A percentile compares a stretch with the other conserved stretches of the same genome.
Evolutionary conservation across 2,329 filamentous ascomycete genomes (phyloP).

Genomic region (Intubia oerlemansii): DNA sequence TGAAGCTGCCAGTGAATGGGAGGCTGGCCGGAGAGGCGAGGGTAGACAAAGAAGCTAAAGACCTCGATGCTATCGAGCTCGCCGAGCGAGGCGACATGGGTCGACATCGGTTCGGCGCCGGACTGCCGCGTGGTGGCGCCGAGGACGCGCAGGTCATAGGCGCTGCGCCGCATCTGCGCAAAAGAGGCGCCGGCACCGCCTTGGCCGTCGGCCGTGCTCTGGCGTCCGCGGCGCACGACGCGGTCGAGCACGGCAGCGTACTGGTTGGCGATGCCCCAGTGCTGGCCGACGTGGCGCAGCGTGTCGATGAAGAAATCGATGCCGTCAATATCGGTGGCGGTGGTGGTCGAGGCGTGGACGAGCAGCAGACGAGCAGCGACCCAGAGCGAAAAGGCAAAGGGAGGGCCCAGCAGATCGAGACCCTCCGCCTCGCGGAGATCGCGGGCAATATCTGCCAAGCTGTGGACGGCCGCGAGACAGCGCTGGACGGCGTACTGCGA

Average conservation of each 20-base stretch:
- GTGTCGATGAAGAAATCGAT: constrained; percentile 69
- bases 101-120: neutral
- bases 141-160: constrained; percentile 72
- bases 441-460: constrained; percentile 55
- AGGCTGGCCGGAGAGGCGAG: no score
- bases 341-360: constrained; percentile 73
- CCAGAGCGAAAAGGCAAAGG: constrained; percentile 84
- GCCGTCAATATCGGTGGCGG: constrained; percentile 34
- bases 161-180: constrained; percentile 69
- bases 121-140: constrained; percentile 57
- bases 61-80: constrained; percentile 2
- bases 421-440: constrained; percentile 58
- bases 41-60: constrained; percentile 1
- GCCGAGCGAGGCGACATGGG: neutral
- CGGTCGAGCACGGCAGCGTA: constrained; percentile 63
- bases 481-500: constrained; percentile 69
- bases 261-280: constrained; percentile 69
- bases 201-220: no score
- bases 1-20: no score
- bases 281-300: constrained; percentile 55
- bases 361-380: constrained; percentile 70
- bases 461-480: constrained; percentile 65
- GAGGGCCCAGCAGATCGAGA: constrained; percentile 63
- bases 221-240: constrained; percentile 66
- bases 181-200: constrained; percentile 65